phyloP scores from a whole-genome alignment of 73 alveolate species.

The Tetrahymena elliotti region DNA sequence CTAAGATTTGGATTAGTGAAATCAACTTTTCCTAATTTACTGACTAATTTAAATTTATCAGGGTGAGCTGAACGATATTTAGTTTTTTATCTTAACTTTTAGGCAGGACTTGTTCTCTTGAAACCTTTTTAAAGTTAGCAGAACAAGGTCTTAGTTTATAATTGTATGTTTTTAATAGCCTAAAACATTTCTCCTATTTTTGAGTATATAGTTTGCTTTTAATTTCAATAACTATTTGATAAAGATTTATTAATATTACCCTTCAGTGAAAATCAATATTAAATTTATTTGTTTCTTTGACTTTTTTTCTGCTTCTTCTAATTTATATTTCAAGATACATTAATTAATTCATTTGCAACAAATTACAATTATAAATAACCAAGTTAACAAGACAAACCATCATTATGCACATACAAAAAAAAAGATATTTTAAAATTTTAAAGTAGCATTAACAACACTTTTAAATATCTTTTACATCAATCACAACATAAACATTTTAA shows the following conservation, averaged over 20 bases:
- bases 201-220: neutral
- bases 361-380: too few species aligned
- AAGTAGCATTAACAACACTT: neutral
- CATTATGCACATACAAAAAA: neutral
- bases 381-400: too few species aligned
- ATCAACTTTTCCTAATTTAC: neutral
- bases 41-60: neutral
- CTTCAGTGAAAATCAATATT: neutral
- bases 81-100: neutral
- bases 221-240: neutral
- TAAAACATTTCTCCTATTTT: neutral
- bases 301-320: neutral
- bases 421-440: too few species aligned
- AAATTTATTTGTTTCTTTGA: neutral
- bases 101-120: neutral
- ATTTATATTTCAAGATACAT: neutral
- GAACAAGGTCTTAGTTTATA: neutral
- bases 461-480: neutral
- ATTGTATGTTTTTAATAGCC: neutral
- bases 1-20: neutral
- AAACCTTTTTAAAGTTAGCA: neutral
- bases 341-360: neutral
- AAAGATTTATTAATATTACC: neutral
- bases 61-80: neutral
- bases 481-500: neutral